phyloP scores from a whole-genome alignment of 164 flowering plant genomes.

The Magnolia kwangsiensis region DNA sequence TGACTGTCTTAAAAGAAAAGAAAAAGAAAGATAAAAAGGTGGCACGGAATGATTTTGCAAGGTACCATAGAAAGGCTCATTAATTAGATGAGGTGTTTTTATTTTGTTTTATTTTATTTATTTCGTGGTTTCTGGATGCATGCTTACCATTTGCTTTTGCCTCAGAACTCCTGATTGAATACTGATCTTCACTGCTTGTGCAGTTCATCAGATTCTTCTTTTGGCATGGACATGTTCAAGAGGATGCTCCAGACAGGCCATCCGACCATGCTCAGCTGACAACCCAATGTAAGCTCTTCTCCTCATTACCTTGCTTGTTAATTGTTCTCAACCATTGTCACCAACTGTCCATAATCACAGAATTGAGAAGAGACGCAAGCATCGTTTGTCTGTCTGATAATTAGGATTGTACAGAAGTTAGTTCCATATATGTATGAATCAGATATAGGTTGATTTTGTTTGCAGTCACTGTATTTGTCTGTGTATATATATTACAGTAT shows the following conservation, averaged over 20 bases:
- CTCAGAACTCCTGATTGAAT: neutral
- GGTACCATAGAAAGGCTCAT: too few relatives aligned
- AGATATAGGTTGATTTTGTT: neutral
- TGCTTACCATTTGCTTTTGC: neutral
- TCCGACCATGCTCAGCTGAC: conserved; percentile 90
- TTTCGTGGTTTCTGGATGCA: neutral
- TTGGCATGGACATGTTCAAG: conserved; percentile 97
- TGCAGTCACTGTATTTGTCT: too few relatives aligned
- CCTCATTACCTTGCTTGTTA: neutral
- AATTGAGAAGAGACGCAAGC: neutral
- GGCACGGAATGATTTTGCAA: too few relatives aligned
- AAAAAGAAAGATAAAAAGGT: too few relatives aligned
- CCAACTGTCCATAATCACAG: neutral
- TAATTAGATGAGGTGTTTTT: too few relatives aligned
- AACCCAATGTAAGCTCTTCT: neutral
- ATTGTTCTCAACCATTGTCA: neutral
- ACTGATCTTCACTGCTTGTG: neutral
- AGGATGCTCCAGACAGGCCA: conserved; percentile 99
- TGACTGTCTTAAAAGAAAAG: too few relatives aligned
- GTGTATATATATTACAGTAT: too few relatives aligned
- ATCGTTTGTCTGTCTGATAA: neutral
- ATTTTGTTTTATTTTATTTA: too few relatives aligned
- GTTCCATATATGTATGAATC: neutral
- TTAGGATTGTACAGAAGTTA: neutral
- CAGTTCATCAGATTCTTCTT: conserved; percentile 94